Percentiles rank a stretch among this genome's conserved stretches.
phyloP scores from a whole-genome alignment of 345 rosid genomes.

The Dipteronia sinensis region DNA sequence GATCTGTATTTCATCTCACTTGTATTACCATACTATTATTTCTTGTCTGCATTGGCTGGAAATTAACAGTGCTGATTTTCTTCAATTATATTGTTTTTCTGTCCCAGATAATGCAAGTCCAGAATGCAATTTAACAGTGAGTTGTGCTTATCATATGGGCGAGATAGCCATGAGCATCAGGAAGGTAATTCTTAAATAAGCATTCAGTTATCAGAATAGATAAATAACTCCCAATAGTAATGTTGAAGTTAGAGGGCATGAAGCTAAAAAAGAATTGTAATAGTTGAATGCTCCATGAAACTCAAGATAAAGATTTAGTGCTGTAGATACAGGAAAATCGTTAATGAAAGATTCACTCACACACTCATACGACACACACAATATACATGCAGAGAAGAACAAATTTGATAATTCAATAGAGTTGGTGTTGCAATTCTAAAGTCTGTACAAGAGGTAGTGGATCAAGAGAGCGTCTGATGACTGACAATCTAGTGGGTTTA shows the following conservation, averaged over 20 bases:
- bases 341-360: background rate
- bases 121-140: slow-evolving; percentile 79
- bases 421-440: background rate
- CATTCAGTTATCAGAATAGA: background rate
- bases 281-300: background rate
- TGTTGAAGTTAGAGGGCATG: background rate
- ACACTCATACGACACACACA: too few relatives aligned
- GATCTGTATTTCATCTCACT: background rate
- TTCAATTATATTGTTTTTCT: slow-evolving; percentile 15
- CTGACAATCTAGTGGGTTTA: too few relatives aligned
- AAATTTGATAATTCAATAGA: background rate
- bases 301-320: background rate
- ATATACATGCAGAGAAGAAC: background rate
- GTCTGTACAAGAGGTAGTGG: background rate
- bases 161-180: slow-evolving; percentile 92
- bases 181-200: slow-evolving; percentile 54
- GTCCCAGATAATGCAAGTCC: slow-evolving; percentile 80
- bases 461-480: background rate
- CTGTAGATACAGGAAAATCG: background rate
- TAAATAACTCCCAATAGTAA: background rate
- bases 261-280: background rate
- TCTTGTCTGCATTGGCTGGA: background rate
- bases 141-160: slow-evolving; percentile 86
- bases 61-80: background rate
- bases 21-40: background rate